A percentile compares a stretch with the other conserved stretches of the same genome.
Evolutionary conservation across 441 rosid species (phyloP).

Genomic region (Theobroma grandiflorum): DNA sequence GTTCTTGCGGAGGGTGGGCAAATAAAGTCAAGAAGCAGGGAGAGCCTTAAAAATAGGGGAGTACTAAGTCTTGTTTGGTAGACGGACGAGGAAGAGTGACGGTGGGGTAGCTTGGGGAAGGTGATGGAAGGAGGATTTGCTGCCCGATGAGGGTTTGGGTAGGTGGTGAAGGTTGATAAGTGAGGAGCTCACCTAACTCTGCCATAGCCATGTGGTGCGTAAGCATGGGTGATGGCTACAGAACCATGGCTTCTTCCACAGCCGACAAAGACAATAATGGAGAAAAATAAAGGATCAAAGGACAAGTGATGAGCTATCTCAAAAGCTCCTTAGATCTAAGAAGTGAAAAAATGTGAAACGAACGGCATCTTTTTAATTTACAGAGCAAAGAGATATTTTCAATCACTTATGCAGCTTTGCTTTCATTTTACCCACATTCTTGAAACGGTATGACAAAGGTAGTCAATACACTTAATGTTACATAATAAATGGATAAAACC

Average conservation of each 20-base stretch:
- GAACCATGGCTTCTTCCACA: slow-evolving; percentile 37
- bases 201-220: not conserved
- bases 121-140: slow-evolving; percentile 34
- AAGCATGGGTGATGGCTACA: slow-evolving; percentile 36
- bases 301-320: not conserved
- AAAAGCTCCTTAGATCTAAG: not conserved
- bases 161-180: slow-evolving; percentile 32
- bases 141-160: slow-evolving; percentile 34
- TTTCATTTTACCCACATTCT: no score
- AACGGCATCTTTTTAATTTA: no score
- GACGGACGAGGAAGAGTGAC: slow-evolving; percentile 16
- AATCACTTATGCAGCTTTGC: no score
- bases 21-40: slow-evolving; percentile 27
- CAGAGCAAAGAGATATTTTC: no score
- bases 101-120: slow-evolving; percentile 35
- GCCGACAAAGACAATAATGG: not conserved
- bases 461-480: not conserved
- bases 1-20: slow-evolving; percentile 28
- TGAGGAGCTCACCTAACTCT: slow-evolving; percentile 30
- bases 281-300: not conserved
- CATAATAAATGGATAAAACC: not conserved
- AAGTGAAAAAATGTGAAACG: not conserved
- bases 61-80: not conserved
- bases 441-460: not conserved
- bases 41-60: slow-evolving; percentile 23